Base-by-base conservation (phyloP, 1,284 basidiomycete genomes). In the Fomitopsis pinicola region DNA sequence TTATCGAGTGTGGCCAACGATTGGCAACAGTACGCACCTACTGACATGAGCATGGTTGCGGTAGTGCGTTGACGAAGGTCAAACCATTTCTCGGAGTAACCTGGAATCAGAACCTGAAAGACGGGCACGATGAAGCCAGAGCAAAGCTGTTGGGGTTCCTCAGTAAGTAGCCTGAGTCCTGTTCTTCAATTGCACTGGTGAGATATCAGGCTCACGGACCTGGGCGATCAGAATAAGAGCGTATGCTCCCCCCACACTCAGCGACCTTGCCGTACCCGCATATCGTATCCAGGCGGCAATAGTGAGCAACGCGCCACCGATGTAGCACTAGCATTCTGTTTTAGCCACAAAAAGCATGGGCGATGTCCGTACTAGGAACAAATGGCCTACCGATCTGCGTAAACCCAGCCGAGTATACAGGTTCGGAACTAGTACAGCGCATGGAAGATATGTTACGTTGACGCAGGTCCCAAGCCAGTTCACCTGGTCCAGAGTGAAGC, bases 21-120 rank as follows among this genome's bases (percentile, higher is more conserved):
- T 33, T 30, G 17, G 15, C 28, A 14, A 12, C 40, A 48, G 50
- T 26, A 62, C 75, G 58, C 63, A 88, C 89, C 79, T 38, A 93
- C 80, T n/a, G 89, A 82, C 59, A 92, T 77, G 35, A 89, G 69
- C 89, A 91, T 92, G 1, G 91, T 93, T 15, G 88, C 89, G 0
- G 91, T 92, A 6, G 87, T 92, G 52, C 91, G 79, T 19, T 87
- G 83, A 60, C 81, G 79, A 48, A 91, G 73, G 64, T 89, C 83
- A 66, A 93, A 93, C 91, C 91, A 93, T 35, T 79, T 78, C 69
- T 93, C 88, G 0, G 90, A 92, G 71, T 88, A 93, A 59, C 83
- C 87, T 2, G 83, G 82, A 1, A 80, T 80, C 5, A 92, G 74
- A 22, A 92, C 81, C 73, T 90, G 89, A 69, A 85, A 91, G 28